Base-by-base conservation (phyloP, 371 early-diverging fungal genomes). In the Phascolomyces articulosus region DNA sequence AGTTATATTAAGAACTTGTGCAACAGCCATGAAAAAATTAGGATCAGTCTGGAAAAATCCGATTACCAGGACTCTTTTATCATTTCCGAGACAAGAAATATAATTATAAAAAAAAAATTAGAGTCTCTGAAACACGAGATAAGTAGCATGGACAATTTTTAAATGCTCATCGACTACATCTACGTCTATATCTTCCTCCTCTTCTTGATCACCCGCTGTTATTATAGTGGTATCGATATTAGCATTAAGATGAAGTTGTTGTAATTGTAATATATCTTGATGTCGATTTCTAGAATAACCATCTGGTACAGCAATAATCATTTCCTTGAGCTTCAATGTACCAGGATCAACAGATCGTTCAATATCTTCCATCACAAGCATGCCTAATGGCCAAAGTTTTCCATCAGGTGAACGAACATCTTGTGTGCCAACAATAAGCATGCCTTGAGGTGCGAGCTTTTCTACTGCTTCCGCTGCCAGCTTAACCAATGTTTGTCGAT, bases 261-360 rank as follows among this genome's bases (percentile, higher is more conserved):
- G 24, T 24, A n/a, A n/a, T n/a, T 68, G 57, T 38, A 67, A 60
- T 40, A 64, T 57, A 51, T 73, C 66, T 58, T 76, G 79, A 28
- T 78, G 73, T 18, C 90, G 83, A 59, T 91, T 86, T 55, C 88
- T 87, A 2, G 89, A 85, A 63, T 90, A 90, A 10, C 96, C 95
- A 53, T 91, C 89, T 18, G 94, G 93, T 0, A 95, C 93, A 16
- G 89, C 88, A 2, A 92, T 87, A 0, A 95, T 90, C 83, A 90
- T 79, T 58, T 95, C 96, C 62, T 93, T 93, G 20, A 95, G 80
- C 26, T 84, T 80, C 23, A 95, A 68, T 23, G 70, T 69, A 10
- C 79, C 78, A 26, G 72, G 63, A 23, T 86, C 84, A 13, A 92
- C 74, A 0, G 81, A 83, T 0, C 74, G 71, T 49, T 88, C 83